Conservation (phyloP, 345 rosid species). For the Mercurialis annua region DNA sequence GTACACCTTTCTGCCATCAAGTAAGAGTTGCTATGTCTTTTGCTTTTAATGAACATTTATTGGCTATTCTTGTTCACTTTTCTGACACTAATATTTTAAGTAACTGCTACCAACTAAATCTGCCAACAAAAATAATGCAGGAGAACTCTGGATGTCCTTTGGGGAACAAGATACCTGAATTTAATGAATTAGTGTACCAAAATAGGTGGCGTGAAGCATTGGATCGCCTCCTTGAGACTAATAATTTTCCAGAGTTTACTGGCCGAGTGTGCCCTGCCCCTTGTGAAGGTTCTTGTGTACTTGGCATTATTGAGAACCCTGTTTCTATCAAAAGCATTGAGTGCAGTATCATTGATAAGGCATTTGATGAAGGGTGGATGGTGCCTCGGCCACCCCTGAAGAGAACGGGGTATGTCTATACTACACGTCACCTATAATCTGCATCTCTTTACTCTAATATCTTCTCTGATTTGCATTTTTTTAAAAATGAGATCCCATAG, state of each 20-base stretch:
- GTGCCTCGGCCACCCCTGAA: constrained; percentile 78
- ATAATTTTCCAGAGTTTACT: constrained; percentile 97
- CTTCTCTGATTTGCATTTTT: background rate
- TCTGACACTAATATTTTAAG: background rate
- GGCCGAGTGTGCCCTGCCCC: constrained; percentile 99
- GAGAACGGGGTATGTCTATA: constrained; percentile 72
- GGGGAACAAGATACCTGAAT: constrained; percentile 99
- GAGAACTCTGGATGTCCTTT: constrained; percentile 98
- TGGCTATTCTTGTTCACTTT: background rate
- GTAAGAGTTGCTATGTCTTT: constrained; percentile 26
- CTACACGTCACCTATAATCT: background rate
- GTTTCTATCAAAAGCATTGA: constrained; percentile 94
- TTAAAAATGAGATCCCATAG: background rate
- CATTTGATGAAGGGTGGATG: constrained; percentile 99
- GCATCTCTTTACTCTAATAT: background rate
- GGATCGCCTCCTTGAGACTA: constrained; percentile 90
- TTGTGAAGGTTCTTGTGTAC: constrained; percentile 99
- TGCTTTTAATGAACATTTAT: background rate
- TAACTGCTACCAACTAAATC: background rate
- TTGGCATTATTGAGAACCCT: constrained; percentile 99
- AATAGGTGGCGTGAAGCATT: constrained; percentile 99
- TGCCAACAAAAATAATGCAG: constrained; percentile 32
- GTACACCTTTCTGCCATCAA: constrained; percentile 99
- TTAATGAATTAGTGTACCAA: constrained; percentile 94
- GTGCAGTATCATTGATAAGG: constrained; percentile 89